Evolutionary conservation across 306 rosid species (phyloP), one percentile per base, ranked within the genome.

Genomic region (Astragalus membranaceus): DNA sequence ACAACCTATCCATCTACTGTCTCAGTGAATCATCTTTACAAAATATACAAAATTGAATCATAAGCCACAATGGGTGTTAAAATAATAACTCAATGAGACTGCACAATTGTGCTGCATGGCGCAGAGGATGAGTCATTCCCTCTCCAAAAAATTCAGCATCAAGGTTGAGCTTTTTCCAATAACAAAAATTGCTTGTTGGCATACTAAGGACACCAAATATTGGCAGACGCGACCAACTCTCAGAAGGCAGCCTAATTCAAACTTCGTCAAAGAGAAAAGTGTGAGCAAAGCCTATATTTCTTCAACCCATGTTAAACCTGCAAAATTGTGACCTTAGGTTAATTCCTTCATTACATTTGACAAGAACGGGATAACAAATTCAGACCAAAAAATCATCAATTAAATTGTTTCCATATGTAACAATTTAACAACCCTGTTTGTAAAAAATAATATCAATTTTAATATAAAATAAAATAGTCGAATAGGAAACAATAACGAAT

Each of bases 251-350:
- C 47, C 62, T 51, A 20, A 12, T 41, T 55, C 67, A 69, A 64
- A 56, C 64, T 77, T 44, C 61, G 79, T 35, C 35, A 57, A 73
- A 10, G 50, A 20, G 10, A n/a, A 23, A 52, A 75, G 62, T 8
- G 30, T 36, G 50, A 61, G 73, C 50, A 46, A 30, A 69, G 63
- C 39, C 64, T 60, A 32, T 47, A 94, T 82, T 70, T 88, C 96
- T 85, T 90, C 91, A 64, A 91, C 95, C 99, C 97, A 91, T 54
- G 95, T 91, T 75, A 91, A 80, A 81, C 81, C 99, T 94, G 99
- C 32, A 13, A 79, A 39, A 64, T 7, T n/a, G 23, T 42, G 37
- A 26, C 51, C 14, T 44, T 51, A 14, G 73, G 73, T 64, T 79
- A 63, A 64, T 39, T 57, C 69, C 76, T 20, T n/a, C 12, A 64